Evolutionary conservation across 495 filamentous ascomycete species (phyloP), one percentile per base, ranked within the genome.

Genomic region (Trichoderma erinaceum): DNA sequence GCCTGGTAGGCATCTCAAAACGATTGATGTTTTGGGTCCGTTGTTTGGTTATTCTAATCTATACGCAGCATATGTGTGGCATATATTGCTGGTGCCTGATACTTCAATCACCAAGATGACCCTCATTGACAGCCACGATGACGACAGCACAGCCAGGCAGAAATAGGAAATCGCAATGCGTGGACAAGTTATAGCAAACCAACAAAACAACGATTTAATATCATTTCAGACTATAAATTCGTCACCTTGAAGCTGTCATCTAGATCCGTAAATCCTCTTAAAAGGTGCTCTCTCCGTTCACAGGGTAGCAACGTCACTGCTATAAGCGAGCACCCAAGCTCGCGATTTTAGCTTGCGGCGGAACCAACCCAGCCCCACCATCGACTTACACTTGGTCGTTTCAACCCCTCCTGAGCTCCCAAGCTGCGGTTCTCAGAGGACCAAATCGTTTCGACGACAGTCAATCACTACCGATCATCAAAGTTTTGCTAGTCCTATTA

Each of bases 341-440:
- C 12, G 11, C 50, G 8, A 58, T 18, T 32, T 61, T 61, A 61
- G 56, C 56, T 32, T 35, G 27, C 56, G 25, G 44, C 44, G 44
- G 12, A 32, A 29, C 56, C 27, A 35, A 27, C 56, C 56, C 56
- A 61, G 56, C 56, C 56, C 56, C 56, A 32, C 56, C 56, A 61
- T 61, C 7, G 10, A 61, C 56, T 61, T 61, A 61, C 56, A 61
- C 56, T 18, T 61, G 27, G 11, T 58, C 25, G 56, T 61, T 61
- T 61, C 56, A 61, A 35, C 56, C 56, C 56, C 56, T 61, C 56
- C 56, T 61, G 27, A 32, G 29, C n/a, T 4, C 3, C 56, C 23
- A 61, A 61, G 56, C 56, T 61, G 16, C 16, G 46, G 58, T 46
- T 66, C 61, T 48, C 58, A 18, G 56, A 32, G 25, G 11, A 16